Conservation (phyloP, 768 basidiomycete species). For the Chalciporus piperatus region DNA sequence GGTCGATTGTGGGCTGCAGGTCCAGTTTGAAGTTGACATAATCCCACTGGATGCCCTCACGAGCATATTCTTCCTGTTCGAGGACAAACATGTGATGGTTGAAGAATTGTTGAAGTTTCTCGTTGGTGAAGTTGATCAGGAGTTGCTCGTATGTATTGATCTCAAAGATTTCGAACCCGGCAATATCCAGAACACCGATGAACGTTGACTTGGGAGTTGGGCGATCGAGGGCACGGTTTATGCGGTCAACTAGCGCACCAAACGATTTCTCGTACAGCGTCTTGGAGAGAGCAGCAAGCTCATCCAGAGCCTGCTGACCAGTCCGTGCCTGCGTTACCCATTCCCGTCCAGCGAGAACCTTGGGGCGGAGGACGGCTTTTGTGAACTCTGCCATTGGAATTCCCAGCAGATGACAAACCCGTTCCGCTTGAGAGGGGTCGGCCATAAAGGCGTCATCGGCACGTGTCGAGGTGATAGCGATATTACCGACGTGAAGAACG, state of each 20-base stretch:
- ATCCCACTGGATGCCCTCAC: slow-evolving; percentile 97
- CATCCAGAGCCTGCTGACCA: slow-evolving; percentile 87
- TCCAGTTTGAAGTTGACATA: slow-evolving; percentile 98
- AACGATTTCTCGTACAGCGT: slow-evolving; percentile 97
- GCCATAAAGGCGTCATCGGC: slow-evolving; percentile 78
- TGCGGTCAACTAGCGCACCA: slow-evolving; percentile 87
- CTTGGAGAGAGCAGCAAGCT: slow-evolving; percentile 88
- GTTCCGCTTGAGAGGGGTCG: slow-evolving; percentile 82
- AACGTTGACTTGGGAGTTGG: slow-evolving; percentile 91
- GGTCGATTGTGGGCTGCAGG: slow-evolving; percentile 96
- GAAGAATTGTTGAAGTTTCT: slow-evolving; percentile 96
- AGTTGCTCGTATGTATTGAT: slow-evolving; percentile 96
- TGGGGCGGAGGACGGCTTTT: slow-evolving; percentile 83
- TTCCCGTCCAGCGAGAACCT: slow-evolving; percentile 90
- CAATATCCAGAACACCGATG: slow-evolving; percentile 98
- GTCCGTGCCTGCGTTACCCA: slow-evolving; percentile 96
- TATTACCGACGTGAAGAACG: slow-evolving; percentile 94
- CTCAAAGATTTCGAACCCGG: slow-evolving; percentile 97
- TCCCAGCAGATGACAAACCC: slow-evolving; percentile 87
- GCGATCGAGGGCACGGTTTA: slow-evolving; percentile 91
- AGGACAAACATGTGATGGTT: slow-evolving; percentile 99
- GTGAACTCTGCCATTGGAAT: slow-evolving; percentile 85
- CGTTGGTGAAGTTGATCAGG: slow-evolving; percentile 98
- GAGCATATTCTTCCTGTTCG: slow-evolving; percentile 97
- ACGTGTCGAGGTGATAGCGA: slow-evolving; percentile 73